These are phyloP conservation scores for Pseudozyma flocculosa DNA, from an alignment of 1,284 basidiomycete genomes.

Conservation along the genomic window DNA sequence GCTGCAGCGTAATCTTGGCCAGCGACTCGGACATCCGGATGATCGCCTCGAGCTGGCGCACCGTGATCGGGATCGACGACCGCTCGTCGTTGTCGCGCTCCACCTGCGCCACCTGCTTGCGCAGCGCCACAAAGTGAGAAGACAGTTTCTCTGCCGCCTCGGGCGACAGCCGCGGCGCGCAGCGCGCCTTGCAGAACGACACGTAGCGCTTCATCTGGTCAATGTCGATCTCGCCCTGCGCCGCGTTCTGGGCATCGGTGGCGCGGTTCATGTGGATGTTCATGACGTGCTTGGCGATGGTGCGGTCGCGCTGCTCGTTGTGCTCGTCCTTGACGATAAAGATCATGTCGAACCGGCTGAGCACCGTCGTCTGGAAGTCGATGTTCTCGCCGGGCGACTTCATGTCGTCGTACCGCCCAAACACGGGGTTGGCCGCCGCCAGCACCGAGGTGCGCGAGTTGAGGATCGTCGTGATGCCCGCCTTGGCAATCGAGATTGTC, in stretches of 20 bases:
- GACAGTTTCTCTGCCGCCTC: constrained; percentile 96
- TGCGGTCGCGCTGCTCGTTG: constrained; percentile 87
- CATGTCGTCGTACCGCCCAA: constrained; percentile 96
- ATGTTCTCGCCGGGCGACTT: constrained; percentile 97
- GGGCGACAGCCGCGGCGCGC: constrained; percentile 86
- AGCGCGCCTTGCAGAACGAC: constrained; percentile 93
- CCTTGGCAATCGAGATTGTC: constrained; percentile 98
- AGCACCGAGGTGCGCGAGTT: constrained; percentile 95
- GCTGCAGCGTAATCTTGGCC: constrained; percentile 87
- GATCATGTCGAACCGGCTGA: constrained; percentile 99
- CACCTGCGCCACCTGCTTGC: constrained; percentile 93
- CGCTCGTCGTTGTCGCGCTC: constrained; percentile 96
- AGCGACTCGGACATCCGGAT: constrained; percentile 96
- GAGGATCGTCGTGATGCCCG: constrained; percentile 96
- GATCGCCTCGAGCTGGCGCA: constrained; percentile 98
- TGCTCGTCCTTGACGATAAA: constrained; percentile 99
- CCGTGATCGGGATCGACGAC: constrained; percentile 95
- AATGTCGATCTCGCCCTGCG: constrained; percentile 88
- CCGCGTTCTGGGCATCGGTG: constrained; percentile 62
- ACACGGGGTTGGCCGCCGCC: constrained; percentile 97
- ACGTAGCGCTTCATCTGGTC: constrained; percentile 99
- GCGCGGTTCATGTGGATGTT: constrained; percentile 95
- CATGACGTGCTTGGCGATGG: constrained; percentile 97
- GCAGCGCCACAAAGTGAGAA: constrained; percentile 90
- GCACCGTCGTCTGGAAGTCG: constrained; percentile 96